A percentile compares a stretch with the other conserved stretches of the same genome.
phyloP scores from a whole-genome alignment of 192 early-diverging fungal genomes.

The Diversispora eburnea region DNA sequence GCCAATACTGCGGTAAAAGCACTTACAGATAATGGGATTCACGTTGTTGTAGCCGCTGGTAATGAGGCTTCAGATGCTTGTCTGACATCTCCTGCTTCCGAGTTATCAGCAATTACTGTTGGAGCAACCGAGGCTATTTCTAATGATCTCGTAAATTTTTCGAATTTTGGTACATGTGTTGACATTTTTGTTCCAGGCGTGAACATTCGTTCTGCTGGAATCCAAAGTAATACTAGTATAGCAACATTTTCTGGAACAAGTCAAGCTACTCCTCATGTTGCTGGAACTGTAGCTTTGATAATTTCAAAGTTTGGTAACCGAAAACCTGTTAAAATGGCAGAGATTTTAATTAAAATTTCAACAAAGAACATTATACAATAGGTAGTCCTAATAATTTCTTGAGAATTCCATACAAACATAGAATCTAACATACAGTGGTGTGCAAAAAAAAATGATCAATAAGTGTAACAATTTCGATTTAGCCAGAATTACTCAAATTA shows the following conservation, averaged over 20 bases:
- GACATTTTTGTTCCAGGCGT: constrained; percentile 87
- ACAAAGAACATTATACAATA: too few relatives aligned
- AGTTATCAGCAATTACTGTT: constrained; percentile 68
- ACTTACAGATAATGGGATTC: constrained; percentile 39
- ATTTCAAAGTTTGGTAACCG: constrained; percentile 4
- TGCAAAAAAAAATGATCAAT: too few relatives aligned
- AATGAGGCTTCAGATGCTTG: constrained; percentile 56
- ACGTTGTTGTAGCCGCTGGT: constrained; percentile 61
- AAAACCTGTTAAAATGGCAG: not conserved
- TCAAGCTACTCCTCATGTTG: constrained; percentile 58
- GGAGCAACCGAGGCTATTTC: constrained; percentile 63
- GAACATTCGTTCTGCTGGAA: constrained; percentile 46
- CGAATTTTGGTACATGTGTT: constrained; percentile 89
- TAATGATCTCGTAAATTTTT: constrained; percentile 79
- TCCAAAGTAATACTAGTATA: constrained; percentile 34
- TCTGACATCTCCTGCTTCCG: constrained; percentile 41
- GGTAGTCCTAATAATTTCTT: too few relatives aligned
- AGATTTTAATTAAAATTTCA: too few relatives aligned
- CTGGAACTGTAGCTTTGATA: constrained; percentile 47
- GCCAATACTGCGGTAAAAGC: constrained; percentile 31
- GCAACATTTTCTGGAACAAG: constrained; percentile 54
- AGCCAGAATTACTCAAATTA: too few relatives aligned
- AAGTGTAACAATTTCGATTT: too few relatives aligned
- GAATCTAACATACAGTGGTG: too few relatives aligned
- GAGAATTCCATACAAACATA: too few relatives aligned